Conservation (phyloP, 2,329 filamentous ascomycete genomes). For the Microcyclosporella mali region DNA sequence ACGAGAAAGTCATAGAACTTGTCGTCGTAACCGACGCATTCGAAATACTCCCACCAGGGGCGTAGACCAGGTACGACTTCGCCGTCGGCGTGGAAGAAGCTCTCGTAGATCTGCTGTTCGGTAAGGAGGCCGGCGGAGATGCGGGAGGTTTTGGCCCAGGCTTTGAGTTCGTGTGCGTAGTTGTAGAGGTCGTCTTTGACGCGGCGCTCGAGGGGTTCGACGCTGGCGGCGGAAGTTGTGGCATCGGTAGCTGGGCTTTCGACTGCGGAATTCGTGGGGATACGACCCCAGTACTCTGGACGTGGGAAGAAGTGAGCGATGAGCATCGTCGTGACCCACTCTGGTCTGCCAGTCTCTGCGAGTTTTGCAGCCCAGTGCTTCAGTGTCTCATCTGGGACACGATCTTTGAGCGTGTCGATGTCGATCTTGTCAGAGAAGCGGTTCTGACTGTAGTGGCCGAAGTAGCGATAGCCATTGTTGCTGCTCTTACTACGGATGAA, state of each 20-base stretch:
- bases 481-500: slow-evolving; percentile 31
- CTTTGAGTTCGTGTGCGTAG: slow-evolving; percentile 32
- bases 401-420: slow-evolving; percentile 35
- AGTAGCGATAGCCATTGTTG: slow-evolving; percentile 35
- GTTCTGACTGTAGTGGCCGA: slow-evolving; percentile 41
- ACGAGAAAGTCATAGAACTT: slow-evolving; percentile 40
- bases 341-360: slow-evolving; percentile 29
- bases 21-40: slow-evolving; percentile 38
- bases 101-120: slow-evolving; percentile 34
- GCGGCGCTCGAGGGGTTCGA: slow-evolving; percentile 17
- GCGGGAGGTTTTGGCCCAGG: slow-evolving; percentile 37
- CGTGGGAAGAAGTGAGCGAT: slow-evolving; percentile 39
- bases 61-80: slow-evolving; percentile 37
- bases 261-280: slow-evolving; percentile 21
- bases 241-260: slow-evolving; percentile 9
- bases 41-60: slow-evolving; percentile 44
- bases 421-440: slow-evolving; percentile 42
- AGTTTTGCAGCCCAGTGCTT: slow-evolving; percentile 37
- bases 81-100: slow-evolving; percentile 38
- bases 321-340: slow-evolving; percentile 39
- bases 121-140: slow-evolving; percentile 34
- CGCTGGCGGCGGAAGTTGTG: slow-evolving; percentile 1
- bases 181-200: slow-evolving; percentile 29
- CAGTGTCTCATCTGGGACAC: slow-evolving; percentile 33
- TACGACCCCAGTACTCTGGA: slow-evolving; percentile 36